Base-by-base conservation (phyloP, 176 grass and related monocot species). In the Cymbopogon citratus region DNA sequence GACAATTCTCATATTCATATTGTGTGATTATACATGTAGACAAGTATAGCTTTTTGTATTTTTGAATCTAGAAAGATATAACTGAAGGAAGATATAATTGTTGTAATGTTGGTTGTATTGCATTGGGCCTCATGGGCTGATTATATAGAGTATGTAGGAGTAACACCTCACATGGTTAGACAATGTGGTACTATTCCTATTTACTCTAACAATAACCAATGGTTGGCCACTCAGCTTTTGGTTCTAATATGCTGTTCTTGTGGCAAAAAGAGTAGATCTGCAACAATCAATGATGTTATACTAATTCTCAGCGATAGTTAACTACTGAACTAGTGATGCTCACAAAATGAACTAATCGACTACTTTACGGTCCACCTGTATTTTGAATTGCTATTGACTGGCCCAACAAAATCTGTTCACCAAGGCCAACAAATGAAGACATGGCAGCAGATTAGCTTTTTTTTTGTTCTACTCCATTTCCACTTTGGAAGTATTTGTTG, bases 391-490 rank as follows among this genome's bases (percentile, higher is more conserved):
- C 9, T 75, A 18, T 84, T 75, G 11, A 79, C 39, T 61, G 34
- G 40, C 6, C 49, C 62, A 80, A 27, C 64, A 76, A 72, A 61
- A 31, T 68, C 39, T 88, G 62, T 66, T 19, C 44, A 29, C 45
- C 71, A 62, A 6, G 1, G 10, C 2, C 56, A 78, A 48, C 63
- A 45, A n/a, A 77, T 66, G 8, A 63, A 75, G 34, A 59, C 26
- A 56, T 70, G 29, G 6, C 39, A 34, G 26, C 63, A 77, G 5
- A 28, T 79, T 80, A 38, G 9, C 15, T 44, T 44, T 77, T 44
- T 77, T 70, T 71, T 38, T 45, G 7, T 64, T 72, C 34, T 79
- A 70, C 24, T 85, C 63, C 11, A 74, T 88, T 52, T 69, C 41
- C 24, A 65, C 19, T 69, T 62, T 63, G 31, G 45, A 69, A 86